Conservation (phyloP, 2,329 filamentous ascomycete genomes). For the Ophiocordyceps polyrhachis-furcata region DNA sequence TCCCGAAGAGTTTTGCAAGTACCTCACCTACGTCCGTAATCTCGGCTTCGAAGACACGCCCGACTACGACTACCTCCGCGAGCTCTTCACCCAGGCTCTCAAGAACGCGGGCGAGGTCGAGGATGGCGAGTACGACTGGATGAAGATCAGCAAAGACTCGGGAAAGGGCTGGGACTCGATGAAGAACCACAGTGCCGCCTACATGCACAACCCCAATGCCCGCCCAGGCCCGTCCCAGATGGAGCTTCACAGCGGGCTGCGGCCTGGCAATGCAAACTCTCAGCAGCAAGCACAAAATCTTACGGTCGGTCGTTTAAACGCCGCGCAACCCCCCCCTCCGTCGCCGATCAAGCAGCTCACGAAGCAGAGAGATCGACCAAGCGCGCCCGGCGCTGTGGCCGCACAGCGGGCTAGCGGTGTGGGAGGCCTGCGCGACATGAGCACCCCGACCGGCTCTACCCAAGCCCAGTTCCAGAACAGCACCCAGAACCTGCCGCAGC, state of each 20-base stretch:
- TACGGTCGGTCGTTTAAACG: slow-evolving; percentile 81
- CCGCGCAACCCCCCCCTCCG: slow-evolving; percentile 74
- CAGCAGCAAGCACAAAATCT: slow-evolving; percentile 45
- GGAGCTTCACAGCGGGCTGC: slow-evolving; percentile 61
- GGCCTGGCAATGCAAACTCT: slow-evolving; percentile 45
- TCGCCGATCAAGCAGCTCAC: slow-evolving; percentile 68
- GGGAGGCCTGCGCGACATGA: slow-evolving; percentile 55
- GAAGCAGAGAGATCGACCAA: slow-evolving; percentile 59
- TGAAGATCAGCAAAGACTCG: slow-evolving; percentile 72
- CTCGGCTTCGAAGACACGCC: slow-evolving; percentile 99
- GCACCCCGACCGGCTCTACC: slow-evolving; percentile 75
- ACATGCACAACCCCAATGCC: slow-evolving; percentile 58
- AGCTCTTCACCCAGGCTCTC: slow-evolving; percentile 97
- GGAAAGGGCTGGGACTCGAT: slow-evolving; percentile 73
- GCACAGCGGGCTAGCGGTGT: slow-evolving; percentile 60
- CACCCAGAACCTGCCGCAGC: slow-evolving; percentile 65
- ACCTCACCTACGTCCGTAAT: slow-evolving; percentile 96
- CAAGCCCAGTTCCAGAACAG: slow-evolving; percentile 96
- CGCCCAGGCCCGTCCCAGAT: slow-evolving; percentile 68
- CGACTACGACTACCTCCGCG: slow-evolving; percentile 97
- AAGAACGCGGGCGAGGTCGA: slow-evolving; percentile 91
- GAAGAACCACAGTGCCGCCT: slow-evolving; percentile 44
- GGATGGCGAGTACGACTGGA: slow-evolving; percentile 99
- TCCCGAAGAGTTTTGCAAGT: slow-evolving; percentile 98
- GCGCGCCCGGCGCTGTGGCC: slow-evolving; percentile 52